Conservation (phyloP, 169 alveolate genomes). For the Neospora caninum region DNA sequence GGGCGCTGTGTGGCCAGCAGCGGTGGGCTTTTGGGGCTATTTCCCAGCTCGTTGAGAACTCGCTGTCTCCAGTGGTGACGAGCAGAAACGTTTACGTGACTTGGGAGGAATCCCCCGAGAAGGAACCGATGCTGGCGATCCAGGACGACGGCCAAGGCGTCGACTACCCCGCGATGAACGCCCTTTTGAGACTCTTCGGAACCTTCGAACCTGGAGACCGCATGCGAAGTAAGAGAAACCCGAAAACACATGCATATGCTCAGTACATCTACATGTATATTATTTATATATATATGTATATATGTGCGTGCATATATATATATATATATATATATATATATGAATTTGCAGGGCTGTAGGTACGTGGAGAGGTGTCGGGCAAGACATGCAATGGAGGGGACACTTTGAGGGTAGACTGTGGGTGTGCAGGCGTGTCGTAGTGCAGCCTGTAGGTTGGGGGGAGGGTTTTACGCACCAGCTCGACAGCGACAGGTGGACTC, state of each 20-base stretch:
- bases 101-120: conserved; percentile 68
- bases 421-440: too few relatives aligned
- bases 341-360: not conserved
- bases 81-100: conserved; percentile 60
- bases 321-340: not conserved
- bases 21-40: conserved; percentile 66
- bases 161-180: conserved; percentile 70
- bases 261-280: not conserved
- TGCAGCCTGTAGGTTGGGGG: too few relatives aligned
- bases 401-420: too few relatives aligned
- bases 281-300: not conserved
- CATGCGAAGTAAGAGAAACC: conserved; percentile 49
- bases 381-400: too few relatives aligned
- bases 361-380: not conserved
- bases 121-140: conserved; percentile 62
- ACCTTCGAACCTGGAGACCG: conserved; percentile 69
- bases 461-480: too few relatives aligned
- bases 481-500: too few relatives aligned
- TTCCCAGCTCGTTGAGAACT: conserved; percentile 67
- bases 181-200: conserved; percentile 65
- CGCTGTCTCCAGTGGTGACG: conserved; percentile 65
- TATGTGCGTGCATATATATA: not conserved
- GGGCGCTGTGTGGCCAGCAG: conserved; percentile 71
- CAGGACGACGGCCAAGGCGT: conserved; percentile 69
- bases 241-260: not conserved